Evolutionary conservation across 176 grass and related monocot species (phyloP).

Genomic region (Triticum urartu): DNA sequence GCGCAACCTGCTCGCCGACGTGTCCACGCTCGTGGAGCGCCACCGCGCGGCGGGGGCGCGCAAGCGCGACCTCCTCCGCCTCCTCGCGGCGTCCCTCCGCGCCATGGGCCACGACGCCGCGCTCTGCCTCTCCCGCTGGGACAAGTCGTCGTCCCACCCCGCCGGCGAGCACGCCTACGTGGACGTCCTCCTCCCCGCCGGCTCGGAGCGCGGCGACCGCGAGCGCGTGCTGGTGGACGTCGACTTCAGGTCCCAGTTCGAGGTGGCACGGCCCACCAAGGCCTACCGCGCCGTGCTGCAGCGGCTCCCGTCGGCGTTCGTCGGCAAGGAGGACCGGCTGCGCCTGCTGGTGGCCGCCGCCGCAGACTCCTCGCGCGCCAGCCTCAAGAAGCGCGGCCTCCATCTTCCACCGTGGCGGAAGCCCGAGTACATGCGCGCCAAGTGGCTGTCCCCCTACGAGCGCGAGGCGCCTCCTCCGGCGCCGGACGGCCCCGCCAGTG

Average conservation of each 20-base stretch:
- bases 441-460: conserved; percentile 81
- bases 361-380: conserved; percentile 58
- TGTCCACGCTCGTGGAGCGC: conserved; percentile 49
- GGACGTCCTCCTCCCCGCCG: conserved; percentile 54
- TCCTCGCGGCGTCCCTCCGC: conserved; percentile 59
- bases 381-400: conserved; percentile 81
- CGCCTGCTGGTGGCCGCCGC: conserved; percentile 63
- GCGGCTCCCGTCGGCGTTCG: conserved; percentile 61
- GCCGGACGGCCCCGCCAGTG: background rate
- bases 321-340: conserved; percentile 67
- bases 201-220: conserved; percentile 32
- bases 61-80: conserved; percentile 48
- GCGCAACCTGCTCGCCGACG: conserved; percentile 90
- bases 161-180: conserved; percentile 78
- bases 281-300: conserved; percentile 65
- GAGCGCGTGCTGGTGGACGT: conserved; percentile 85
- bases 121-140: conserved; percentile 75
- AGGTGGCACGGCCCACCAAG: conserved; percentile 82
- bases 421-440: conserved; percentile 89
- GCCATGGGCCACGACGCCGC: conserved; percentile 61
- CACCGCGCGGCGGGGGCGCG: conserved; percentile 47
- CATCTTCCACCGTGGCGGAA: conserved; percentile 85
- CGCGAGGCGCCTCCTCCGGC: conserved; percentile 12
- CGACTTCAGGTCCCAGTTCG: conserved; percentile 74
- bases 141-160: conserved; percentile 62